Evolutionary conservation across 179 eudicot species (phyloP), one percentile per base, ranked within the genome.

Genomic region (Gypsophila paniculata): DNA sequence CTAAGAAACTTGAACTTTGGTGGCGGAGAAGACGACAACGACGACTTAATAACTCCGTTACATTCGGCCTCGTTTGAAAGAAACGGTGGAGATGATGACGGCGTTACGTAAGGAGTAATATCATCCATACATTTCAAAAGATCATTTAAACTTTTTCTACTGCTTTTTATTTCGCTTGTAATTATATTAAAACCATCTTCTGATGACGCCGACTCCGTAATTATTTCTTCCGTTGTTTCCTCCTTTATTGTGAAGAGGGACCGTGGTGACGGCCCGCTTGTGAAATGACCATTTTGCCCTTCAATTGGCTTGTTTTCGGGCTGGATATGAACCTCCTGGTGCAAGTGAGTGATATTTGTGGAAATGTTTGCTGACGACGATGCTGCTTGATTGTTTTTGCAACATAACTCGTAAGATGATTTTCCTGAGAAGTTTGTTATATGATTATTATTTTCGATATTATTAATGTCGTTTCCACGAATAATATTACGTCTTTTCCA

Each of bases 1-100:
- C 86, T 87, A 62, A 91, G 73, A 73, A 91, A 87, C 86, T 89
- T 82, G 61, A 89, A 89, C 77, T 71, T 84, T 14, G 95, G 89
- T 25, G 97, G 95, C 0, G 92, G 97, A 11, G 97, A 91, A 48
- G 83, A 70, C 77, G 90, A 94, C 8, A 94, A 91, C 52, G 83
- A 70, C 42, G 42, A 36, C 77, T 69, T 84, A 4, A 87, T 61
- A 55, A 78, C 72, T 77, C 58, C 81, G 58, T 68, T 87, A 52
- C 87, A 86, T 74, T 87, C 97, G 21, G 82, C 86, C 72, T 87
- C 95, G 78, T 72, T 76, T 39, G 88, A 77, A 38, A 81, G 54
- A 70, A 72, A 88, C 25, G 82, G 71, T 36, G 96, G 91, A 5
- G 96, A 90, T 32, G 90, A 77, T 14, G 80, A 25, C 59, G 96